Evolutionary conservation across 2,329 filamentous ascomycete species (phyloP).

Genomic region (Cordyceps cicadae): DNA sequence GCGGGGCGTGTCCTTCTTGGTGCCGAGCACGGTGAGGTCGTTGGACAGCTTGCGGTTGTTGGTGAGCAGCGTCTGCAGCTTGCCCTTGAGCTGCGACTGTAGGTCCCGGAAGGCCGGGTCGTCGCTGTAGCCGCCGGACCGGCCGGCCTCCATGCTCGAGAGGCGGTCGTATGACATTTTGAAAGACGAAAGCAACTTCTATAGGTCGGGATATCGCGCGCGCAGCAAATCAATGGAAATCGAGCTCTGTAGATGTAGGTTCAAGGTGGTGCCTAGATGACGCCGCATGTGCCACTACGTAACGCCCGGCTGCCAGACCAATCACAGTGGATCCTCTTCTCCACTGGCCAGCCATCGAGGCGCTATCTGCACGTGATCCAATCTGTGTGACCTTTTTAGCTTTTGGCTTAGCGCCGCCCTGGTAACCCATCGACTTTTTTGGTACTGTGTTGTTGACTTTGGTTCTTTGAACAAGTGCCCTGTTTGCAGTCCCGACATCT

Average conservation of each 20-base stretch:
- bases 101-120: conserved; percentile 85
- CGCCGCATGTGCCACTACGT: conserved; percentile 15
- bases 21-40: conserved; percentile 79
- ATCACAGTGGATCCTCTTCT: neutral
- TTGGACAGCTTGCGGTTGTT: conserved; percentile 79
- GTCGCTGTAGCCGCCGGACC: conserved; percentile 73
- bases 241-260: conserved; percentile 7
- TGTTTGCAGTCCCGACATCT: neutral
- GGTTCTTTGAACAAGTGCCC: neutral
- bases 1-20: conserved; percentile 81
- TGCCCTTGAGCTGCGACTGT: conserved; percentile 74
- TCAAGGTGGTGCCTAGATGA: conserved; percentile 18
- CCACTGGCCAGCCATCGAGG: neutral
- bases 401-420: conserved; percentile 1
- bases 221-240: neutral
- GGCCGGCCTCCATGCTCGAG: conserved; percentile 71
- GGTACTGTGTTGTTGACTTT: conserved; percentile 10
- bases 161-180: conserved; percentile 88
- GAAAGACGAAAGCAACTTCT: neutral
- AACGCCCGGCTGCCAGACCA: neutral
- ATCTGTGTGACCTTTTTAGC: conserved; percentile 10
- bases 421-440: conserved; percentile 9
- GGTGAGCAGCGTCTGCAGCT: conserved; percentile 80
- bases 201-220: neutral
- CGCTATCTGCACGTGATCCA: conserved; percentile 9